A percentile compares a stretch with the other conserved stretches of the same genome.
These are phyloP conservation scores for Trametes coccinea DNA, from an alignment of 768 basidiomycete species.

Conservation along the genomic window DNA sequence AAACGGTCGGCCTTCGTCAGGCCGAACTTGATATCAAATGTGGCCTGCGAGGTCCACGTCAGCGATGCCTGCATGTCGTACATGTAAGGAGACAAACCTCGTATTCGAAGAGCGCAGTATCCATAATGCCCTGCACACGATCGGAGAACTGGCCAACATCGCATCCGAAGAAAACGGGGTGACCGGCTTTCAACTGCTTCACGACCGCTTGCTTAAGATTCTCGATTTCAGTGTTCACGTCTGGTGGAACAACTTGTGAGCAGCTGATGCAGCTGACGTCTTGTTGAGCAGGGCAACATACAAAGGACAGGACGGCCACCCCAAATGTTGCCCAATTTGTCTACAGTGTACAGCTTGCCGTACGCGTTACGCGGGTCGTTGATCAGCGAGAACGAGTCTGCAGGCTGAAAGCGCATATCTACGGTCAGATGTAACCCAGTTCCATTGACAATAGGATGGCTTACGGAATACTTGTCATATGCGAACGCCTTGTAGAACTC, in stretches of 20 bases:
- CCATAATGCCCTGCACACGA: constrained; percentile 77
- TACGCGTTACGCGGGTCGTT: constrained; percentile 91
- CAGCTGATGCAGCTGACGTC: neutral
- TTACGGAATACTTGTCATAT: constrained; percentile 32
- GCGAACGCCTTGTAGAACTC: constrained; percentile 66
- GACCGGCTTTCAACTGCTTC: constrained; percentile 82
- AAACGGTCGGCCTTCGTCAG: constrained; percentile 87
- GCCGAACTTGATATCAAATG: constrained; percentile 79
- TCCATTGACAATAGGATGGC: constrained; percentile 1
- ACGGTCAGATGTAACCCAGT: neutral
- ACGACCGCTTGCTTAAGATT: constrained; percentile 83
- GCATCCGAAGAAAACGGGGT: constrained; percentile 94
- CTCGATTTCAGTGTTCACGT: constrained; percentile 86
- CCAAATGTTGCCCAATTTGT: constrained; percentile 92
- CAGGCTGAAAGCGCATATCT: constrained; percentile 41
- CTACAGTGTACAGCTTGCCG: constrained; percentile 84
- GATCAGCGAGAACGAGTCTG: constrained; percentile 88
- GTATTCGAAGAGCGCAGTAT: constrained; percentile 77
- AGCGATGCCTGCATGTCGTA: neutral
- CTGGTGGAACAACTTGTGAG: constrained; percentile 31
- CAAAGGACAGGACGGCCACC: constrained; percentile 83
- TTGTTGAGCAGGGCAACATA: constrained; percentile 39
- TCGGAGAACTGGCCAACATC: constrained; percentile 91
- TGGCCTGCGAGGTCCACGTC: constrained; percentile 45
- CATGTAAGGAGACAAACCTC: constrained; percentile 47